These are phyloP conservation scores for Articulospora tetracladia DNA, from an alignment of 495 filamentous ascomycete genomes.

Conservation along the genomic window DNA sequence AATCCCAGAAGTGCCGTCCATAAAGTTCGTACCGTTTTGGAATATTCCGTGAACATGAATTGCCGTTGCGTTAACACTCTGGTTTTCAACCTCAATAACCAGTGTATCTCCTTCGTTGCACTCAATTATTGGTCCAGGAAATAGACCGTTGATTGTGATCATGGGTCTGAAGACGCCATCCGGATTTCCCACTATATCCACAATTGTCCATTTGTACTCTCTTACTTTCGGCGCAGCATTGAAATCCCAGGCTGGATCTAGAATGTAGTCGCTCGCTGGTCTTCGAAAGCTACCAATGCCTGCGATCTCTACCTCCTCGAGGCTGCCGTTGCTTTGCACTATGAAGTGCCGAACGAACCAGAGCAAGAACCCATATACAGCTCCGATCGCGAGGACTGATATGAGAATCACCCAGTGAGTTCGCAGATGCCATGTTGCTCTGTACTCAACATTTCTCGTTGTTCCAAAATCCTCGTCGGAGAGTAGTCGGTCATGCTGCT, in stretches of 20 bases:
- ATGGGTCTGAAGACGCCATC: constrained; percentile 49
- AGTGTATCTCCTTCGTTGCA: constrained; percentile 45
- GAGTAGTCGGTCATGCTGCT: constrained; percentile 18
- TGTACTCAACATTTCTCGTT: constrained; percentile 15
- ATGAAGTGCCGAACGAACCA: constrained; percentile 21
- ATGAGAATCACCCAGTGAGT: constrained; percentile 22
- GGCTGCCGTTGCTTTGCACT: background rate
- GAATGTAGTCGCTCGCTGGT: constrained; percentile 36
- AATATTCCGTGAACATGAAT: constrained; percentile 67
- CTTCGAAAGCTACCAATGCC: constrained; percentile 22
- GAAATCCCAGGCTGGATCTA: constrained; percentile 44
- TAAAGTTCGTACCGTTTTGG: constrained; percentile 56
- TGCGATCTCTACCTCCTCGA: background rate
- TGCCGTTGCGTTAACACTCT: constrained; percentile 37
- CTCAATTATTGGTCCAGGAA: constrained; percentile 52
- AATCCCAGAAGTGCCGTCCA: constrained; percentile 60
- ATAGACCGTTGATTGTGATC: constrained; percentile 51
- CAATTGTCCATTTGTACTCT: constrained; percentile 45
- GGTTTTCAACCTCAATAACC: constrained; percentile 40
- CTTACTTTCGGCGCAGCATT: constrained; percentile 30
- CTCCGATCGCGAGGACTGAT: constrained; percentile 6
- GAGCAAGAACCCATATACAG: constrained; percentile 13
- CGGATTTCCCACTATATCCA: constrained; percentile 46
- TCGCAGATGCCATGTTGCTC: constrained; percentile 24
- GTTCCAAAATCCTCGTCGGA: constrained; percentile 9